Evolutionary conservation across 352 stramenopile genomes (phyloP).

Genomic region (Phytophthora pistaciae): DNA sequence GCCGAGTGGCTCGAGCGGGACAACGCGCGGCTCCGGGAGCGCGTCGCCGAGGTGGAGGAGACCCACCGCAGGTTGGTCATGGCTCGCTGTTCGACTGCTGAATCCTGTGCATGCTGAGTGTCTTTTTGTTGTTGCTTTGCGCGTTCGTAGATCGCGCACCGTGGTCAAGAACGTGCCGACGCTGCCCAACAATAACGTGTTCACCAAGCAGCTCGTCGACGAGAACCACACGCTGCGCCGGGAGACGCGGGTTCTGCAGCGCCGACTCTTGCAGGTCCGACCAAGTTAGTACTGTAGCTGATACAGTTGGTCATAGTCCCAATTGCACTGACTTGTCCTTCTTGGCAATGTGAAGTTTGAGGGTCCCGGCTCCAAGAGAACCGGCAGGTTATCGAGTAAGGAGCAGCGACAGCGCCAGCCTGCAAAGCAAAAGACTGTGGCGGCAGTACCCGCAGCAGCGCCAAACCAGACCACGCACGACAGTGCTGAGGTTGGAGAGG

Average conservation of each 20-base stretch:
- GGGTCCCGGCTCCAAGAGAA: constrained; percentile 15
- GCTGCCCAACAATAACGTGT: constrained; percentile 72
- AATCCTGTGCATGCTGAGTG: neutral
- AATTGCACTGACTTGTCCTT: neutral
- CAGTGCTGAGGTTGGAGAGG: neutral
- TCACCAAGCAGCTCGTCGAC: constrained; percentile 70
- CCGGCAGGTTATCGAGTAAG: constrained; percentile 1
- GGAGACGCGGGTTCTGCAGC: constrained; percentile 46
- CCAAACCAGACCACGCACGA: neutral
- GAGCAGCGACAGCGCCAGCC: neutral
- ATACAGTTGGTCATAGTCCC: neutral
- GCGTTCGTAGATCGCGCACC: constrained; percentile 43
- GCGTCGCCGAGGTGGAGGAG: constrained; percentile 39
- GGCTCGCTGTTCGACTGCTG: constrained; percentile 1
- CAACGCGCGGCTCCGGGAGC: constrained; percentile 46
- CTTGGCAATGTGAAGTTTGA: constrained; percentile 20
- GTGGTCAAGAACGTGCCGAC: constrained; percentile 62
- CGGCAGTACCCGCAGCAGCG: neutral
- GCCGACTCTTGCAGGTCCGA: constrained; percentile 52
- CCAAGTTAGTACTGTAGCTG: too few relatives aligned
- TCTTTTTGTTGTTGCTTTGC: constrained; percentile 12
- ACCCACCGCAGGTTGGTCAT: constrained; percentile 46
- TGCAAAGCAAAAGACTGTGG: neutral
- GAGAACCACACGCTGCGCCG: constrained; percentile 60
- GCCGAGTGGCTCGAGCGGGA: constrained; percentile 44